Percentiles rank a stretch among this genome's conserved stretches.
These are phyloP conservation scores for Tulasnella sp. DNA, from an alignment of 768 basidiomycete species.

Conservation along the genomic window DNA sequence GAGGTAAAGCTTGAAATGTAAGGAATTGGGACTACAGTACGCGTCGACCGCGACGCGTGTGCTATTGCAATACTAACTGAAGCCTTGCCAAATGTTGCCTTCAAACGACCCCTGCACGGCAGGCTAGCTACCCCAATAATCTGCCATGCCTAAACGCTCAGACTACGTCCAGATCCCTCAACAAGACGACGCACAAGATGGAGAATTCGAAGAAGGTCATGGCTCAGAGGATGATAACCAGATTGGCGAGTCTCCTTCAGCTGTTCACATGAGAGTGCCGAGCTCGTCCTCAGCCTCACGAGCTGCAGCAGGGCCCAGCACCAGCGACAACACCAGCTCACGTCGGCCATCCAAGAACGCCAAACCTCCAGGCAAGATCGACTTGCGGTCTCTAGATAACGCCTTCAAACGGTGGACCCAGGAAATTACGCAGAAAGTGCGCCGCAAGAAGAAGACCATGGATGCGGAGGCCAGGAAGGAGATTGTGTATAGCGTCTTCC, in stretches of 20 bases:
- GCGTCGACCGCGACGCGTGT: slow-evolving; percentile 12
- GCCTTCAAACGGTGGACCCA: slow-evolving; percentile 89
- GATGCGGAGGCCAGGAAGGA: slow-evolving; percentile 34
- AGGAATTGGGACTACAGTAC: neutral
- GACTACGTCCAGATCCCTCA: slow-evolving; percentile 14
- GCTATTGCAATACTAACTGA: neutral
- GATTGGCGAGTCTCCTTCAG: slow-evolving; percentile 21
- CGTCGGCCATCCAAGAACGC: neutral
- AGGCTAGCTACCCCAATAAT: too few species aligned
- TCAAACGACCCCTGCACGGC: too few species aligned
- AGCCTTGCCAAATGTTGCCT: slow-evolving; percentile 3
- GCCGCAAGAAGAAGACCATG: slow-evolving; percentile 48
- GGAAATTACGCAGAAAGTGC: slow-evolving; percentile 75
- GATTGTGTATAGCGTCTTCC: slow-evolving; percentile 74
- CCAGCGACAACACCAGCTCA: slow-evolving; percentile 21
- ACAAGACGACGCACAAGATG: neutral
- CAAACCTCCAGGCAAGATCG: slow-evolving; percentile 44
- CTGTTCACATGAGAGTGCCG: slow-evolving; percentile 22
- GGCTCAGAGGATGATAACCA: slow-evolving; percentile 31
- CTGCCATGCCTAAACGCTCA: neutral
- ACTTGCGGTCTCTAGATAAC: slow-evolving; percentile 65
- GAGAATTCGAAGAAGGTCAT: too few species aligned
- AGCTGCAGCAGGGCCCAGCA: slow-evolving; percentile 28
- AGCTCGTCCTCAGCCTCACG: slow-evolving; percentile 23
- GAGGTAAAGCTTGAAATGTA: neutral